phyloP scores from a whole-genome alignment of 352 stramenopile species.

The Phytophthora foliorum region DNA sequence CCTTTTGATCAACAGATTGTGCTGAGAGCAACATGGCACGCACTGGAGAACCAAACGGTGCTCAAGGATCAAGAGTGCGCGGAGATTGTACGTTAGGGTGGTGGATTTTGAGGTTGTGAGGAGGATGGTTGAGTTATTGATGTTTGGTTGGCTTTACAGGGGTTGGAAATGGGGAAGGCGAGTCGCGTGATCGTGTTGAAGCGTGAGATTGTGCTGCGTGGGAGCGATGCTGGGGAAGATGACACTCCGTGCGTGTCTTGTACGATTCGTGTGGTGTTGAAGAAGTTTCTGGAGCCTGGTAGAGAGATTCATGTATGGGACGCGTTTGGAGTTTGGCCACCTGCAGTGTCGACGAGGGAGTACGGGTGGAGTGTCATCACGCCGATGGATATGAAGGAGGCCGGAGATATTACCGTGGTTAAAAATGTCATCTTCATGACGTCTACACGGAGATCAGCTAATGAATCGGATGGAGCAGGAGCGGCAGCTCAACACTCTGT shows the following conservation, averaged over 20 bases:
- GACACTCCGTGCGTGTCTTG: constrained; percentile 5
- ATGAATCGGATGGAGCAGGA: not conserved
- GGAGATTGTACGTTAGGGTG: constrained; percentile 15
- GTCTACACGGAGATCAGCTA: constrained; percentile 3
- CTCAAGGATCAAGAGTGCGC: constrained; percentile 16
- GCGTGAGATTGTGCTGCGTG: constrained; percentile 22
- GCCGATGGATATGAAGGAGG: constrained; percentile 11
- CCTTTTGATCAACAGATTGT: constrained; percentile 14
- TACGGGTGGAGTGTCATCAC: constrained; percentile 22
- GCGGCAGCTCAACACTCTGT: constrained; percentile 8
- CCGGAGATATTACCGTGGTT: constrained; percentile 4
- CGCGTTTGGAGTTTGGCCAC: constrained; percentile 17
- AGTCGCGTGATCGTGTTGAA: constrained; percentile 23
- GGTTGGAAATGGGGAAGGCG: constrained; percentile 4
- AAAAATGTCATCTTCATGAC: constrained; percentile 30
- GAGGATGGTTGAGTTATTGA: not conserved
- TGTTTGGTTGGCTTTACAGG: constrained; percentile 4
- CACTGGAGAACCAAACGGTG: constrained; percentile 14
- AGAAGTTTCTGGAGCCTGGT: constrained; percentile 27
- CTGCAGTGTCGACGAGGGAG: constrained; percentile 19
- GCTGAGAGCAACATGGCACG: constrained; percentile 14
- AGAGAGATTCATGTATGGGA: constrained; percentile 32
- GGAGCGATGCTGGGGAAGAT: constrained; percentile 7
- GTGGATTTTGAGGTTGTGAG: not conserved
- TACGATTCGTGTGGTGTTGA: constrained; percentile 23